Evolutionary conservation across 2,329 filamentous ascomycete genomes (phyloP).

Genomic region (Malbranchea zuffiana): DNA sequence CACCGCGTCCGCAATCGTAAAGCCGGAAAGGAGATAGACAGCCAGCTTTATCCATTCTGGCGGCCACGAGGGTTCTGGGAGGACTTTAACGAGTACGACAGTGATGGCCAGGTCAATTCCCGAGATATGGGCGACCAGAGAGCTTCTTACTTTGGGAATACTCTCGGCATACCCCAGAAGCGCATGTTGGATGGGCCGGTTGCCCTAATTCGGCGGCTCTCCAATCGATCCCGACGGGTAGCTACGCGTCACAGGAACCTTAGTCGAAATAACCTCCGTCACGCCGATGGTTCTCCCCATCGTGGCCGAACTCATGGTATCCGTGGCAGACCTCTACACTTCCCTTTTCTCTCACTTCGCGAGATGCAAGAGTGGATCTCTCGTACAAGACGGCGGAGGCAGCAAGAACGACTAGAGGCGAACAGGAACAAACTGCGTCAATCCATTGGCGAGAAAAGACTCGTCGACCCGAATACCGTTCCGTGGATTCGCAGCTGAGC

Average conservation of each 20-base stretch:
- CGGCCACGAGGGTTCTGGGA: constrained; percentile 54
- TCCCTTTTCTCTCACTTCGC: constrained; percentile 41
- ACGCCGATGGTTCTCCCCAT: constrained; percentile 22
- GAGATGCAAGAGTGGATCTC: constrained; percentile 40
- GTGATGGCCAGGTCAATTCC: constrained; percentile 19
- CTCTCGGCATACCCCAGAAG: constrained; percentile 44
- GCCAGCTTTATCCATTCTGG: constrained; percentile 51
- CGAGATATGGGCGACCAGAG: constrained; percentile 19
- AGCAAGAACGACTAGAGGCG: constrained; percentile 41
- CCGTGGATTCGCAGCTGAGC: no score
- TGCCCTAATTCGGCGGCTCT: constrained; percentile 25
- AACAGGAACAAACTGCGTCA: constrained; percentile 43
- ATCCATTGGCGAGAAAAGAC: constrained; percentile 41
- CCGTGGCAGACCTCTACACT: constrained; percentile 15
- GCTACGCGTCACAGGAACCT: constrained; percentile 14
- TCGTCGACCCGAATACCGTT: constrained; percentile 25
- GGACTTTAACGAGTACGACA: constrained; percentile 38
- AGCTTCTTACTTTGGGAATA: constrained; percentile 42
- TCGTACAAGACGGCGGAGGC: constrained; percentile 33
- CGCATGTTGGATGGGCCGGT: constrained; percentile 35
- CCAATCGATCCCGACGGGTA: constrained; percentile 19
- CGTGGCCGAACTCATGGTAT: constrained; percentile 14
- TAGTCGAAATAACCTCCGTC: constrained; percentile 22
- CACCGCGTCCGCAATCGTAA: constrained; percentile 33
- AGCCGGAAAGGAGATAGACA: constrained; percentile 36